Evolutionary conservation across 2,329 filamentous ascomycete species (phyloP).

Genomic region (Fusarium floridanum): DNA sequence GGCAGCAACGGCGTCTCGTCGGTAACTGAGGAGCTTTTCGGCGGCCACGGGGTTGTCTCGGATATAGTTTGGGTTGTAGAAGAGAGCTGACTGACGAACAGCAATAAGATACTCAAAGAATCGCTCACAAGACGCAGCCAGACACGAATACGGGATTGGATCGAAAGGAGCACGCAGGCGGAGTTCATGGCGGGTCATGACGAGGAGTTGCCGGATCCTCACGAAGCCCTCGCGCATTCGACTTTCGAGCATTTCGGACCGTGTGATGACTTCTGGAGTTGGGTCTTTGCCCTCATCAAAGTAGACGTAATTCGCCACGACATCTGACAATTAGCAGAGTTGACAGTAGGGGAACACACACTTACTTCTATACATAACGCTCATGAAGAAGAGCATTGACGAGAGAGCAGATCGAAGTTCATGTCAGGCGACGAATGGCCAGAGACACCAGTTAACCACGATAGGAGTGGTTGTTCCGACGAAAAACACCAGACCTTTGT

Average conservation of each 20-base stretch:
- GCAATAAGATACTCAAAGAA: conserved; percentile 72
- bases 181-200: conserved; percentile 69
- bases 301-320: conserved; percentile 70
- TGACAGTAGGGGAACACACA: background rate
- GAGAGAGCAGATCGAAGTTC: conserved; percentile 68
- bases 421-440: conserved; percentile 72
- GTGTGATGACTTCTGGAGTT: conserved; percentile 62
- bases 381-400: conserved; percentile 69
- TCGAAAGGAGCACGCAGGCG: conserved; percentile 70
- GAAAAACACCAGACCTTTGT: conserved; percentile 64
- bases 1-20: conserved; percentile 69
- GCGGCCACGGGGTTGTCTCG: conserved; percentile 63
- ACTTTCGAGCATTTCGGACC: conserved; percentile 70
- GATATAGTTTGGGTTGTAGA: conserved; percentile 67
- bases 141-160: conserved; percentile 66
- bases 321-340: conserved; percentile 48
- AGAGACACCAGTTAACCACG: conserved; percentile 70
- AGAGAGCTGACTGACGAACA: conserved; percentile 68
- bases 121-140: conserved; percentile 67
- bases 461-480: conserved; percentile 67
- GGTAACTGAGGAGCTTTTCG: conserved; percentile 62
- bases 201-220: conserved; percentile 67
- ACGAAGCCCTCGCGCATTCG: conserved; percentile 72
- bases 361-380: conserved; percentile 67
- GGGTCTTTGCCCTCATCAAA: conserved; percentile 67